Conservation (phyloP, 495 filamentous ascomycete genomes). For the Trichoderma virens region DNA sequence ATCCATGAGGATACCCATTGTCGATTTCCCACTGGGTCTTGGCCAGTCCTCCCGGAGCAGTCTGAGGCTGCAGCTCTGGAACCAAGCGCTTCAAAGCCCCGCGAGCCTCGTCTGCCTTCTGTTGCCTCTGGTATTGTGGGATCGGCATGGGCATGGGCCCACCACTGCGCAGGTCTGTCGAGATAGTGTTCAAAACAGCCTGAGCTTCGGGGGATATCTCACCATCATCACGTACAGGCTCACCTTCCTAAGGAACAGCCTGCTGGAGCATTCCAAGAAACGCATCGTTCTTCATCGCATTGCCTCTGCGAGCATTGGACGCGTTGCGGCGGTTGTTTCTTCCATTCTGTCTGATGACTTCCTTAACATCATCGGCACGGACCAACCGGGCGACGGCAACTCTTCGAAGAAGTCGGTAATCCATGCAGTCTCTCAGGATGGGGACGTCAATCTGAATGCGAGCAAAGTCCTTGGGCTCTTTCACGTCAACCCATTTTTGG, state of each 20-base stretch:
- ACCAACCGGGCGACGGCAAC: not conserved
- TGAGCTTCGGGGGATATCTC: not conserved
- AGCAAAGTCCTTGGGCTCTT: not conserved
- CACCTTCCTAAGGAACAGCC: not conserved
- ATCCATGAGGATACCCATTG: not conserved
- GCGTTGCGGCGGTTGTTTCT: not conserved
- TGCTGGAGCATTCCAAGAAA: not conserved
- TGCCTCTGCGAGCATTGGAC: not conserved
- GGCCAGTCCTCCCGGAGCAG: not conserved
- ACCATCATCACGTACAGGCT: not conserved
- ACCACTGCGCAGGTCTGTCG: not conserved
- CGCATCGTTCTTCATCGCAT: not conserved
- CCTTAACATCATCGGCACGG: not conserved
- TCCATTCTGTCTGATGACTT: not conserved
- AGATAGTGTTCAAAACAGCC: not conserved
- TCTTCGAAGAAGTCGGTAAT: not conserved
- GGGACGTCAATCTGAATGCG: not conserved
- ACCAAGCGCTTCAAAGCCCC: not conserved
- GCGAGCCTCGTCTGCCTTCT: not conserved
- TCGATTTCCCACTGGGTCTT: not conserved
- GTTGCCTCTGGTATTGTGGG: not conserved
- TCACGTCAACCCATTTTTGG: not conserved
- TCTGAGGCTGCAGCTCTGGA: not conserved
- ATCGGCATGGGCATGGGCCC: not conserved
- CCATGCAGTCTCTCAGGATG: not conserved